A percentile compares a stretch with the other conserved stretches of the same genome.
phyloP scores from a whole-genome alignment of 2,329 filamentous ascomycete species.

The Verticillium tricorpus region DNA sequence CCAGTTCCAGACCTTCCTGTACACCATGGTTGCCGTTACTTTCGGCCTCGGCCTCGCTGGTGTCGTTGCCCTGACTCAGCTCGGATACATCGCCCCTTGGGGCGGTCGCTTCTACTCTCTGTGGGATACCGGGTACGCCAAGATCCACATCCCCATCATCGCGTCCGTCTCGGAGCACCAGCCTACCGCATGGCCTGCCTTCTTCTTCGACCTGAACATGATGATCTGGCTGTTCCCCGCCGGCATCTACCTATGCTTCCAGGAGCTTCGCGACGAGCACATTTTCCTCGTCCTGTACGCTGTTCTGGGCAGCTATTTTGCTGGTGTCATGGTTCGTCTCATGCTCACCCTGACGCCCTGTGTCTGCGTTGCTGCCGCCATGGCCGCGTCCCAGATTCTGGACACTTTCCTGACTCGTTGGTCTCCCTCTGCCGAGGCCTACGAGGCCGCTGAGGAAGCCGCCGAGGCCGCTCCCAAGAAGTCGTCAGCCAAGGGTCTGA shows the following conservation, averaged over 20 bases:
- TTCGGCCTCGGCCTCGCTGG: conserved; percentile 69
- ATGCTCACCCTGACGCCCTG: conserved; percentile 97
- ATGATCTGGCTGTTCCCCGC: conserved; percentile 99
- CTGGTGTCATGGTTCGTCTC: conserved; percentile 97
- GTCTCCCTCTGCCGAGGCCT: conserved; percentile 51
- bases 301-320: conserved; percentile 96
- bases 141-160: conserved; percentile 99
- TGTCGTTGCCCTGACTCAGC: conserved; percentile 80
- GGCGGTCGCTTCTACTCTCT: conserved; percentile 98
- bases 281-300: conserved; percentile 97
- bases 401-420: conserved; percentile 75
- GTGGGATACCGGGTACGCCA: conserved; percentile 97
- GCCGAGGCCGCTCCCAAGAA: conserved; percentile 56
- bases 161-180: conserved; percentile 99
- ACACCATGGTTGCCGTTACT: conserved; percentile 67
- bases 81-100: conserved; percentile 94
- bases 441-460: conserved; percentile 27
- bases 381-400: conserved; percentile 81
- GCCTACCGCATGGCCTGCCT: conserved; percentile 96
- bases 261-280: conserved; percentile 88
- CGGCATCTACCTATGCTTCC: conserved; percentile 97
- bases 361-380: conserved; percentile 88
- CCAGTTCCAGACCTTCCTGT: conserved; percentile 89
- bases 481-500: conserved; percentile 52
- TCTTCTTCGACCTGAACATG: conserved; percentile 98